Conservation (phyloP, 2,329 filamentous ascomycete species). For the Epichloe festucae region DNA sequence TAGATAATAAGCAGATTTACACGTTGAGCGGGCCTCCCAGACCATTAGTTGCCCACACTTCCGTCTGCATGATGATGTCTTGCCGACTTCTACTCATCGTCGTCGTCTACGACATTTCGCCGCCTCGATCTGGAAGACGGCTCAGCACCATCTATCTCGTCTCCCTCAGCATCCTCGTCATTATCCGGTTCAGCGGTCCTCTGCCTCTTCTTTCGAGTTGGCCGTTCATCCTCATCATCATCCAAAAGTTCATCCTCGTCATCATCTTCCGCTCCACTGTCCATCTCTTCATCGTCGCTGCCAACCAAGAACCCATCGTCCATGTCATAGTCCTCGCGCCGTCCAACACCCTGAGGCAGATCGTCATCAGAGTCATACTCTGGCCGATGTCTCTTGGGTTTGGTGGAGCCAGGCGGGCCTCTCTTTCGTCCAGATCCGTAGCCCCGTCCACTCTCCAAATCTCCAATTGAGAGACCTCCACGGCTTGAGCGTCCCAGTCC, state of each 20-base stretch:
- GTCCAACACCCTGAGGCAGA: constrained; percentile 44
- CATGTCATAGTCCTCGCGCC: constrained; percentile 64
- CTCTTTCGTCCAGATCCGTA: constrained; percentile 40
- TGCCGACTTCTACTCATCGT: constrained; percentile 11
- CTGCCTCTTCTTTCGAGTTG: constrained; percentile 34
- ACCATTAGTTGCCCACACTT: not conserved
- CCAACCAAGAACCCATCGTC: constrained; percentile 68
- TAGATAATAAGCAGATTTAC: not conserved
- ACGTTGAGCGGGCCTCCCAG: not conserved
- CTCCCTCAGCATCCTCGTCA: constrained; percentile 39
- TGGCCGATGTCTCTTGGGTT: constrained; percentile 39
- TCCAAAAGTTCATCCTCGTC: constrained; percentile 47
- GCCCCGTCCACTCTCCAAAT: constrained; percentile 51
- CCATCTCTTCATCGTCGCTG: constrained; percentile 59
- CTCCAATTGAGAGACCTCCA: constrained; percentile 51
- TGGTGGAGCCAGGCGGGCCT: constrained; percentile 33
- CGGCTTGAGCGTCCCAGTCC: constrained; percentile 37
- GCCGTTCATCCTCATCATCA: constrained; percentile 40
- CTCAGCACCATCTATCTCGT: constrained; percentile 35
- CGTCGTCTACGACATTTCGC: constrained; percentile 44
- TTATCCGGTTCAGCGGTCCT: constrained; percentile 37
- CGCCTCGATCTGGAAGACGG: constrained; percentile 35
- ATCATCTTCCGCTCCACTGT: constrained; percentile 50
- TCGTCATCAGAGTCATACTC: constrained; percentile 73
- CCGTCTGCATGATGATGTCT: not conserved